These are phyloP conservation scores for Ogataea pignaliae DNA, from an alignment of 805 yeast species.

Conservation along the genomic window DNA sequence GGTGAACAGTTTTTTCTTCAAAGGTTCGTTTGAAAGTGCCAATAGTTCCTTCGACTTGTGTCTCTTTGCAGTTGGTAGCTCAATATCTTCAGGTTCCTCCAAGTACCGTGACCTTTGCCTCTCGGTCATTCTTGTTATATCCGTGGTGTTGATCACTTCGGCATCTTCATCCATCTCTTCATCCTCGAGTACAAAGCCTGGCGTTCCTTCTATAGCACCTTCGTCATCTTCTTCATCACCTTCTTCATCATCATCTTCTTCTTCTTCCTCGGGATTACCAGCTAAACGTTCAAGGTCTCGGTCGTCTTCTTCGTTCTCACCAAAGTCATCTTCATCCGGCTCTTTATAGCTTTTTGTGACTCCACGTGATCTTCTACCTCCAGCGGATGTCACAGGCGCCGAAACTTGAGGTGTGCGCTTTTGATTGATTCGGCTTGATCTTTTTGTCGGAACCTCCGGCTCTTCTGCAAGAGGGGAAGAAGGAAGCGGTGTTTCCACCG, in stretches of 20 bases:
- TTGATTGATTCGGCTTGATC: neutral
- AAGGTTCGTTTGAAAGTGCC: conserved; percentile 35
- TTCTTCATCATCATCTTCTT: conserved; percentile 8
- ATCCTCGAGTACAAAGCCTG: conserved; percentile 15
- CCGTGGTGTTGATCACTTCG: conserved; percentile 37
- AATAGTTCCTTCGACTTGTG: conserved; percentile 26
- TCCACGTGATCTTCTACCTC: conserved; percentile 9
- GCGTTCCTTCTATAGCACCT: conserved; percentile 3
- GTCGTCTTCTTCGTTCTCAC: conserved; percentile 22
- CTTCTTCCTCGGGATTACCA: conserved; percentile 5
- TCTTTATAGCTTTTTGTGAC: conserved; percentile 16
- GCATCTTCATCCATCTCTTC: conserved; percentile 36
- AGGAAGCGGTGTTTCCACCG: neutral
- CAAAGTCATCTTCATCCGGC: conserved; percentile 16
- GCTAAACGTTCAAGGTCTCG: no score
- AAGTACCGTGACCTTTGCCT: conserved; percentile 46
- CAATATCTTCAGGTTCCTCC: conserved; percentile 18
- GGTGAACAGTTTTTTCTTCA: conserved; percentile 55
- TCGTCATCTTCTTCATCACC: conserved; percentile 13
- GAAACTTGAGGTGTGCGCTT: neutral
- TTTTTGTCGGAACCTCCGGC: neutral
- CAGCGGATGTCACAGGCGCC: conserved; percentile 1
- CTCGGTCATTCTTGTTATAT: conserved; percentile 49
- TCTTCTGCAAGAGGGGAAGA: no score
- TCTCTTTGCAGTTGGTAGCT: conserved; percentile 4